Base-by-base conservation (phyloP, 768 basidiomycete genomes). In the Kwoniella sp. region DNA sequence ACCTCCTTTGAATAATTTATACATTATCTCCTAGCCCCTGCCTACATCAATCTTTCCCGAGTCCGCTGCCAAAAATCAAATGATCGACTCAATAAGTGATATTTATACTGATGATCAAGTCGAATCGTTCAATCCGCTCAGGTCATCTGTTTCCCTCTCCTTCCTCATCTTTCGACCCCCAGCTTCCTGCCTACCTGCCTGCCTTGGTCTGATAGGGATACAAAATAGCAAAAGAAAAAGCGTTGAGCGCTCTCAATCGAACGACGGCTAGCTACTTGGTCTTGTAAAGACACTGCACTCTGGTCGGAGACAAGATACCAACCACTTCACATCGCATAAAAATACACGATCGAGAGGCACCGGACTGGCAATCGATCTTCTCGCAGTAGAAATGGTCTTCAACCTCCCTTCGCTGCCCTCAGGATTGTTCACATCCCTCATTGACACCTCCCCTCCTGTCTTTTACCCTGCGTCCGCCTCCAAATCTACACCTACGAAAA, bases 381-480 rank as follows among this genome's bases (percentile, higher is more conserved):
- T 15, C 12, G 3, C 15, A 5, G 29, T 41, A 12, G 30, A 29
- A 54, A 63, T 63, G 62, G 62, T 63, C 23, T 71, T 71, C 59
- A 48, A 22, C 28, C 26, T 71, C n/a, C 69, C 69, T 2, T 55
- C 64, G 11, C 54, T 70, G 7, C 65, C 69, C 15, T 63, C 58
- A 23, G 34, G 58, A 23, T 2, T 67, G 5, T 37, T 64, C 5
- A 37, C 26, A 20, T 61, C 63, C 11, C 30, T 71, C 26, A 45
- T 71, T 56, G 66, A 71, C 34, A 65, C 62, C 26, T 67, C 66
- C 17, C 69, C 69, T 20, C 66, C 66, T 1, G 58, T 71, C 22
- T 61, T 71, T 50, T 71, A 71, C 48, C 64, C 69, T 9, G 26
- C 68, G 4, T 37, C 64, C 2, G 22, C 68, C 11, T 50, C 64